Evolutionary conservation across 345 rosid species (phyloP).

Genomic region (Eucalyptus polybractea): DNA sequence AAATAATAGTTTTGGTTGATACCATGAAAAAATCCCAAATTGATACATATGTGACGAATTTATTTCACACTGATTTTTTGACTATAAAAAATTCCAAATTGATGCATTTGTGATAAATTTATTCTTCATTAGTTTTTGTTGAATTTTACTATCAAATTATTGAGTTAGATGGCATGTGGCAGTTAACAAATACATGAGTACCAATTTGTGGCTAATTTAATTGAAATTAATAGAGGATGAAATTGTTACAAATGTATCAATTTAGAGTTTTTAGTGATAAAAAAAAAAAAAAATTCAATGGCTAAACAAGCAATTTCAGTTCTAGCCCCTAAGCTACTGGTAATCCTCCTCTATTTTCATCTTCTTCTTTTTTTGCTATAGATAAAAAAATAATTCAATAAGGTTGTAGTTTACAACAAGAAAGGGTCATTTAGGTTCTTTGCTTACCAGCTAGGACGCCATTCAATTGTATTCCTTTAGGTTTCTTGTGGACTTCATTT

Average conservation of each 20-base stretch:
- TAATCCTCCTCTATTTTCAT: background rate
- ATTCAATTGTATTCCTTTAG: background rate
- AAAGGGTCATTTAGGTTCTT: background rate
- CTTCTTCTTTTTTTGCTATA: background rate
- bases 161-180: rapidly evolving
- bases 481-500: background rate
- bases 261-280: no score
- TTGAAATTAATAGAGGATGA: no score
- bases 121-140: rapidly evolving
- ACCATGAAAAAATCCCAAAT: no score
- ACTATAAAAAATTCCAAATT: rapidly evolving
- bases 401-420: background rate
- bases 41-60: no score
- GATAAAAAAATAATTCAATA: background rate
- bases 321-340: background rate
- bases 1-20: no score
- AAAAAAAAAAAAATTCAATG: background rate
- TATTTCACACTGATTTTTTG: rapidly evolving
- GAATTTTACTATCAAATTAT: rapidly evolving
- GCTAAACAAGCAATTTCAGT: background rate
- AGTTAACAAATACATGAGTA: rapidly evolving
- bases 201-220: no score
- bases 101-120: rapidly evolving
- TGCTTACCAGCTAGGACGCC: background rate
- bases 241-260: no score